A percentile compares a stretch with the other conserved stretches of the same genome.
Evolutionary conservation across 2,329 filamentous ascomycete genomes (phyloP).

Genomic region (Colletotrichum endophyticum): DNA sequence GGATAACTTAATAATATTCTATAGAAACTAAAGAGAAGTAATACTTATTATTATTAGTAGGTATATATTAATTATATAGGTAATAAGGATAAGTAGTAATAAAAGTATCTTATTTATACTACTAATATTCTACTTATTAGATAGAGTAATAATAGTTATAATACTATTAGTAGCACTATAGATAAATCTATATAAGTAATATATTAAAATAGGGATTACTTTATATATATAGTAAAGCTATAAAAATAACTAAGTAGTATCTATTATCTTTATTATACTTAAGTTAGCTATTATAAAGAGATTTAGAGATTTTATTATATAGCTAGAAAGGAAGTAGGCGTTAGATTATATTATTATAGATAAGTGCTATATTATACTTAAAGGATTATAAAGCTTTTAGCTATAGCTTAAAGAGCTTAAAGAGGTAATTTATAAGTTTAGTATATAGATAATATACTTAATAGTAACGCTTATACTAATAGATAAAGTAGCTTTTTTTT

Average conservation of each 20-base stretch:
- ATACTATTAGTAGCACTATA: constrained; percentile 8
- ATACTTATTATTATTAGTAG: neutral
- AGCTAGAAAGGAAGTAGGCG: neutral
- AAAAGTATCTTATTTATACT: constrained; percentile 25
- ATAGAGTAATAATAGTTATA: constrained; percentile 12
- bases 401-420: neutral
- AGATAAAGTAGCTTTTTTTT: neutral
- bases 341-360: constrained; percentile 13
- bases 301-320: constrained; percentile 6
- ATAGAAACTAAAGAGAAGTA: no score
- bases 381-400: neutral
- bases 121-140: constrained; percentile 7
- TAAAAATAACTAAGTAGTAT: neutral
- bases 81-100: constrained; percentile 14
- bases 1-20: no score
- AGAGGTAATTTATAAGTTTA: neutral
- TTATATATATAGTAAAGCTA: no score
- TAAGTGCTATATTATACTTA: constrained; percentile 8
- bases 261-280: neutral
- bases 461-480: neutral
- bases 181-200: constrained; percentile 5
- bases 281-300: neutral
- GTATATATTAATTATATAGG: constrained; percentile 14
- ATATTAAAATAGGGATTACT: neutral
- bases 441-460: constrained; percentile 11